Conservation (phyloP, 768 basidiomycete species). For the Lyophyllum shimeji region DNA sequence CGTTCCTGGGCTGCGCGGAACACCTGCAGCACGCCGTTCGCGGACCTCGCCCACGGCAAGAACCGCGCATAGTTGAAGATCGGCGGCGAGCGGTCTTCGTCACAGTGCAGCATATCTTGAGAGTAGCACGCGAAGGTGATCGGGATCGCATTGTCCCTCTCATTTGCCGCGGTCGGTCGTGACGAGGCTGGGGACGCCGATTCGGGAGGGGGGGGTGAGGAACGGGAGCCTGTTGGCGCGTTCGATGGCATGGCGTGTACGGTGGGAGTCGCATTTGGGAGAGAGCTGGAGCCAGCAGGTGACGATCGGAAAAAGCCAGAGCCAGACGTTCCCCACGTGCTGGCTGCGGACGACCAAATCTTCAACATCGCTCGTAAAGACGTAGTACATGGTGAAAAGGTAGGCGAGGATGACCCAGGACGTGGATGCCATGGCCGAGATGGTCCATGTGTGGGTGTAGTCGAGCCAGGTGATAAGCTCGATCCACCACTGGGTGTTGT, state of each 20-base stretch:
- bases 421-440: conserved; percentile 38
- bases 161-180: too few species aligned
- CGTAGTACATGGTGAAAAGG: conserved; percentile 31
- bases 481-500: conserved; percentile 39
- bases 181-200: too few species aligned
- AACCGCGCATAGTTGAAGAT: conserved; percentile 24
- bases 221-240: too few species aligned
- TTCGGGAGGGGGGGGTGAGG: too few species aligned
- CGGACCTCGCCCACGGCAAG: conserved; percentile 17
- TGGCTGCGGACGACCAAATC: conserved; percentile 30
- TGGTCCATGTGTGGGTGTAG: conserved; percentile 37
- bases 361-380: conserved; percentile 17
- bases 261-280: conserved; percentile 34
- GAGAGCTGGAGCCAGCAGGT: conserved; percentile 40
- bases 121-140: not conserved
- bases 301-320: conserved; percentile 30
- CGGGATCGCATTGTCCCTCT: too few species aligned
- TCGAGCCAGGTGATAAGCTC: conserved; percentile 30
- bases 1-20: conserved; percentile 5
- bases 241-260: conserved; percentile 27
- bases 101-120: not conserved
- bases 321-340: conserved; percentile 39
- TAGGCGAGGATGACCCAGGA: conserved; percentile 41
- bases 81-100: conserved; percentile 16
- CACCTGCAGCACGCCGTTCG: conserved; percentile 9